phyloP scores from a whole-genome alignment of 1,284 basidiomycete species.

The Rhodotorula sp. region DNA sequence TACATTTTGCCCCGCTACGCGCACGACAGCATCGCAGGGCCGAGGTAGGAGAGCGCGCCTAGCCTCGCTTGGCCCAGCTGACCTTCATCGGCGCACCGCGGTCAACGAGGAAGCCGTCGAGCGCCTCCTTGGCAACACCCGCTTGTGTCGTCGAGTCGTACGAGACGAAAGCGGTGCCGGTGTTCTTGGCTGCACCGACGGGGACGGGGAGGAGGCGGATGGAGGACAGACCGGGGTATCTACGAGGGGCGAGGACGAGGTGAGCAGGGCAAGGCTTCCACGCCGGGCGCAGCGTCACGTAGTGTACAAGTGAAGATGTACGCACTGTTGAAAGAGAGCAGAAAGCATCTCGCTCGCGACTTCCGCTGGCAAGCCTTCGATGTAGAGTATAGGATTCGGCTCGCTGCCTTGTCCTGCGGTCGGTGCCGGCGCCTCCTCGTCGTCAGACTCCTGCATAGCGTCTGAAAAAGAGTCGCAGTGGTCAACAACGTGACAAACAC shows the following conservation, averaged over 20 bases:
- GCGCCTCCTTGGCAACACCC: conserved; percentile 69
- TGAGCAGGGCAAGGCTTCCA: too few relatives aligned
- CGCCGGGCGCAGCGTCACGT: too few relatives aligned
- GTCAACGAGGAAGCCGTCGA: conserved; percentile 75
- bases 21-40: not conserved
- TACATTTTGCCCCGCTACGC: not conserved
- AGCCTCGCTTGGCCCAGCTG: conserved; percentile 22
- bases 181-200: conserved; percentile 56
- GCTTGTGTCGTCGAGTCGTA: conserved; percentile 72
- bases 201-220: conserved; percentile 66
- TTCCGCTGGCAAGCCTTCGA: conserved; percentile 37
- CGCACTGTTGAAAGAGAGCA: conserved; percentile 83
- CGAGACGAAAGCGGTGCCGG: conserved; percentile 64
- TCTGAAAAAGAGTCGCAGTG: too few relatives aligned
- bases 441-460: conserved; percentile 42
- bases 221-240: conserved; percentile 72
- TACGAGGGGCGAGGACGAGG: conserved; percentile 47
- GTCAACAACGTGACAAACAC: too few relatives aligned
- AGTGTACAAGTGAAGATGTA: conserved; percentile 42
- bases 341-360: conserved; percentile 72
- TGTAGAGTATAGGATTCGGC: conserved; percentile 32
- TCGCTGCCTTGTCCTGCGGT: conserved; percentile 3
- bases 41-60: not conserved
- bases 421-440: conserved; percentile 26
- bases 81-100: conserved; percentile 78